Percentiles rank a stretch among this genome's conserved stretches.
Conservation (phyloP, 768 basidiomycete genomes). For the Boletus barrowsii region DNA sequence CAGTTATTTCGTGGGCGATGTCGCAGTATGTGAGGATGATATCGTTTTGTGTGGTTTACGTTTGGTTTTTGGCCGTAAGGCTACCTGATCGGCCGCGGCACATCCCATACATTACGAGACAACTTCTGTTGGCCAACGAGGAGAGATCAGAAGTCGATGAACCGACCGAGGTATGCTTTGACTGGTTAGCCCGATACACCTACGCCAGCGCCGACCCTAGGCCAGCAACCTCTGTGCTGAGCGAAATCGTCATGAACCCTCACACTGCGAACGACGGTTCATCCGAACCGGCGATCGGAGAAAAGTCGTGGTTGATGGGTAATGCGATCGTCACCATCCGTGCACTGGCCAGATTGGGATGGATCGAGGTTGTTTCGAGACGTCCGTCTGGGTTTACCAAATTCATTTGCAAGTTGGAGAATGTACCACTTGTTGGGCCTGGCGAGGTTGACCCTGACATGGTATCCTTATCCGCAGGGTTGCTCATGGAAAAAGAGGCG, state of each 20-base stretch:
- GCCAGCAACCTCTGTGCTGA: conserved; percentile 74
- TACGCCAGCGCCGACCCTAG: conserved; percentile 93
- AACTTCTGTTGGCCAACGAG: conserved; percentile 83
- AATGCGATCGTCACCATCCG: conserved; percentile 83
- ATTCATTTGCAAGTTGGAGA: conserved; percentile 83
- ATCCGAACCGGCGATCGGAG: conserved; percentile 41
- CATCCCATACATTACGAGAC: conserved; percentile 81
- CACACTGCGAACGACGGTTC: conserved; percentile 27
- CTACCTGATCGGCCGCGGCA: conserved; percentile 77
- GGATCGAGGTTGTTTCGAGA: conserved; percentile 83
- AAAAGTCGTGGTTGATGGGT: conserved; percentile 86
- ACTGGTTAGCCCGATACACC: conserved; percentile 94
- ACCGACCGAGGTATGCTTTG: conserved; percentile 93
- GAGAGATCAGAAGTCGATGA: conserved; percentile 73
- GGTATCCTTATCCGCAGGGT: conserved; percentile 64
- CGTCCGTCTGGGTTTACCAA: conserved; percentile 87
- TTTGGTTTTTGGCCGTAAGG: conserved; percentile 91
- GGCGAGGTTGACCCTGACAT: conserved; percentile 84
- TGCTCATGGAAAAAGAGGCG: conserved; percentile 64
- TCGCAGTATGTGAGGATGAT: conserved; percentile 89
- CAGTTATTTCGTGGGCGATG: conserved; percentile 75
- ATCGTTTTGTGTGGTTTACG: conserved; percentile 87
- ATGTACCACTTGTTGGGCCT: conserved; percentile 78
- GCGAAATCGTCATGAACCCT: conserved; percentile 73
- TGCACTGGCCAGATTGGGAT: conserved; percentile 68